phyloP scores from a whole-genome alignment of 768 basidiomycete genomes.

The Rhodotorula diobovata region DNA sequence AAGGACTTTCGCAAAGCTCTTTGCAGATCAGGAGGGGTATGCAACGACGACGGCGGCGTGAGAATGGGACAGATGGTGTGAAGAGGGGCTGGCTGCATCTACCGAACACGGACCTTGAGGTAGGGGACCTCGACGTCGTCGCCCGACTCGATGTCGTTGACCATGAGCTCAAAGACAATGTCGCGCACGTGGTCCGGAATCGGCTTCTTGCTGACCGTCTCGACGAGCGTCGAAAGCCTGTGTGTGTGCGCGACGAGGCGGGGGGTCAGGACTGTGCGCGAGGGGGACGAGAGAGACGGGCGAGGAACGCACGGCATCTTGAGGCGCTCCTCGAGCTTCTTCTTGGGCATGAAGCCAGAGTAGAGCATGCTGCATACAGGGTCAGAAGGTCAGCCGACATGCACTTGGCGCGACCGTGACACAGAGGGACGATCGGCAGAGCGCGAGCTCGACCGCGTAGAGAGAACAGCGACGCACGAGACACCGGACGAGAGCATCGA shows the following conservation, averaged over 20 bases:
- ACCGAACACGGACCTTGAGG: constrained; percentile 4
- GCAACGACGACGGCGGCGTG: background rate
- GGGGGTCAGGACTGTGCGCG: background rate
- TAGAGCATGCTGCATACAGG: constrained; percentile 91
- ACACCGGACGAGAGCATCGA: constrained; percentile 75
- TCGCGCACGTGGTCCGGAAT: constrained; percentile 76
- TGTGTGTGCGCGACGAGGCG: background rate
- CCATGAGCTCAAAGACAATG: constrained; percentile 90
- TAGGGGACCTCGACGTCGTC: constrained; percentile 74
- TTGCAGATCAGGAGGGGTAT: background rate
- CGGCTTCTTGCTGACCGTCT: constrained; percentile 55
- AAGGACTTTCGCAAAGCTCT: no score
- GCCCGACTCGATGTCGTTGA: constrained; percentile 71
- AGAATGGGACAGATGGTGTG: background rate
- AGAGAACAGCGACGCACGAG: background rate
- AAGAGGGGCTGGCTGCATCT: background rate
- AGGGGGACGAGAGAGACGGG: background rate
- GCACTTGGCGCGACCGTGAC: no score
- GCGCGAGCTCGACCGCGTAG: background rate
- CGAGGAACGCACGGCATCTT: constrained; percentile 49
- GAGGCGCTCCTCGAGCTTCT: constrained; percentile 57
- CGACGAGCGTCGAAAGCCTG: background rate
- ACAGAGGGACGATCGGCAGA: no score
- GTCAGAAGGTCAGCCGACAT: constrained; percentile 43
- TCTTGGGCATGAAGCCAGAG: constrained; percentile 86